Evolutionary conservation across 2,329 filamentous ascomycete genomes (phyloP).

Genomic region (Pseudocercospora musae): DNA sequence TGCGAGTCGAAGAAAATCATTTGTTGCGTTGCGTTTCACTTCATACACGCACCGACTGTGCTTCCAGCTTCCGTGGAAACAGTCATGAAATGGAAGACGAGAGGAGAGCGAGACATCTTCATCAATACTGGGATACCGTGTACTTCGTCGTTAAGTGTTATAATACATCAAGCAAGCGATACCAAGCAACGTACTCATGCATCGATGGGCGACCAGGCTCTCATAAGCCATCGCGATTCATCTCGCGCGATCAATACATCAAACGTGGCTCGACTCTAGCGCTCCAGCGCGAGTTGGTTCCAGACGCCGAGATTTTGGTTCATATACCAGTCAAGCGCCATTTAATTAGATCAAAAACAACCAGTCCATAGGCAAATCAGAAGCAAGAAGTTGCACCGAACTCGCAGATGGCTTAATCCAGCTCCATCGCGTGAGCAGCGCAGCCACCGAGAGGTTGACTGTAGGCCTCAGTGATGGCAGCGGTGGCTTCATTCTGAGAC

Average conservation of each 20-base stretch:
- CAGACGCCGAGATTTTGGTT: slow-evolving; percentile 8
- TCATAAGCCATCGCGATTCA: slow-evolving; percentile 3
- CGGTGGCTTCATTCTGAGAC: slow-evolving; percentile 27
- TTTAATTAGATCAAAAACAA: slow-evolving; percentile 1
- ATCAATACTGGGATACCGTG: not conserved
- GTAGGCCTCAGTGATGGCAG: slow-evolving; percentile 15
- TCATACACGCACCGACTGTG: too few relatives aligned
- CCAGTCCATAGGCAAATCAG: not conserved
- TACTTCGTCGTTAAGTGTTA: slow-evolving; percentile 9
- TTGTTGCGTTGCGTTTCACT: too few relatives aligned
- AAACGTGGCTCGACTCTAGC: slow-evolving; percentile 20
- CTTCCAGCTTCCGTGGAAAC: not conserved
- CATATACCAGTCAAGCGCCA: slow-evolving; percentile 6
- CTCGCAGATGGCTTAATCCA: slow-evolving; percentile 23
- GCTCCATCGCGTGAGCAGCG: slow-evolving; percentile 34
- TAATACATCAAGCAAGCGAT: slow-evolving; percentile 12
- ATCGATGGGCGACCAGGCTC: slow-evolving; percentile 5
- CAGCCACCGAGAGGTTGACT: slow-evolving; percentile 23
- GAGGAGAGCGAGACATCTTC: not conserved
- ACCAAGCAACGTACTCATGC: slow-evolving; percentile 11
- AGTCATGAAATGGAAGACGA: not conserved
- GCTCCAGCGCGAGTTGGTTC: slow-evolving; percentile 17
- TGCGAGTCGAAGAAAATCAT: not conserved
- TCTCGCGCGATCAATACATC: slow-evolving; percentile 15
- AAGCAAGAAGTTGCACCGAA: not conserved